phyloP scores from a whole-genome alignment of 192 early-diverging fungal genomes.

The Glomus cerebriforme region DNA sequence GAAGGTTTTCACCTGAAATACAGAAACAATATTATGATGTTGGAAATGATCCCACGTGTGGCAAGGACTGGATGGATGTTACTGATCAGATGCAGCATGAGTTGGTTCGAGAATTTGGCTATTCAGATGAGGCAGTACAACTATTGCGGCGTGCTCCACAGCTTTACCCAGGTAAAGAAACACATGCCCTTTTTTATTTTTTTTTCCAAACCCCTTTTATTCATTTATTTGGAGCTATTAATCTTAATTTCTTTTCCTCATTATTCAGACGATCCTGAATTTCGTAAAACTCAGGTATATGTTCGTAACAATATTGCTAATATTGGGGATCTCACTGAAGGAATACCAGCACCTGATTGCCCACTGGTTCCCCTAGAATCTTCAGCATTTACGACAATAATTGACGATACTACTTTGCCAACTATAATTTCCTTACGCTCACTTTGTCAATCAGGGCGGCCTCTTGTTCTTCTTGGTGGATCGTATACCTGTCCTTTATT shows the following conservation, averaged over 20 bases:
- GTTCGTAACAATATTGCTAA: slow-evolving; percentile 20
- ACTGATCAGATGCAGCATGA: slow-evolving; percentile 25
- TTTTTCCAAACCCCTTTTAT: not conserved
- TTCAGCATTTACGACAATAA: not conserved
- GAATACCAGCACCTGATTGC: slow-evolving; percentile 27
- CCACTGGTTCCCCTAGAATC: slow-evolving; percentile 15
- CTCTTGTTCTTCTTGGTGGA: slow-evolving; percentile 23
- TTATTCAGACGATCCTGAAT: slow-evolving; percentile 15
- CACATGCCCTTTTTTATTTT: too few relatives aligned
- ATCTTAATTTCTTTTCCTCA: slow-evolving; percentile 8
- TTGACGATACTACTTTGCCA: not conserved
- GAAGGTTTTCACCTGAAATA: slow-evolving; percentile 29
- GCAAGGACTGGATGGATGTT: slow-evolving; percentile 31
- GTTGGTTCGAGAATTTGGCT: slow-evolving; percentile 21
- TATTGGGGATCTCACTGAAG: slow-evolving; percentile 28
- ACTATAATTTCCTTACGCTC: slow-evolving; percentile 8
- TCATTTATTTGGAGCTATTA: not conserved
- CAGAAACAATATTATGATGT: slow-evolving; percentile 27
- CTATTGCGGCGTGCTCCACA: slow-evolving; percentile 25
- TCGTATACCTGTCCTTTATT: slow-evolving; percentile 26
- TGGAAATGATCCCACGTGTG: not conserved
- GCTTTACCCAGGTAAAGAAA: slow-evolving; percentile 16
- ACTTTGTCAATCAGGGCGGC: slow-evolving; percentile 19
- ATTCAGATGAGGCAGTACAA: slow-evolving; percentile 32
- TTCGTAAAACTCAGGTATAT: slow-evolving; percentile 23